Conservation (phyloP, 2,329 filamentous ascomycete species). For the Pyrenochaeta sp. region DNA sequence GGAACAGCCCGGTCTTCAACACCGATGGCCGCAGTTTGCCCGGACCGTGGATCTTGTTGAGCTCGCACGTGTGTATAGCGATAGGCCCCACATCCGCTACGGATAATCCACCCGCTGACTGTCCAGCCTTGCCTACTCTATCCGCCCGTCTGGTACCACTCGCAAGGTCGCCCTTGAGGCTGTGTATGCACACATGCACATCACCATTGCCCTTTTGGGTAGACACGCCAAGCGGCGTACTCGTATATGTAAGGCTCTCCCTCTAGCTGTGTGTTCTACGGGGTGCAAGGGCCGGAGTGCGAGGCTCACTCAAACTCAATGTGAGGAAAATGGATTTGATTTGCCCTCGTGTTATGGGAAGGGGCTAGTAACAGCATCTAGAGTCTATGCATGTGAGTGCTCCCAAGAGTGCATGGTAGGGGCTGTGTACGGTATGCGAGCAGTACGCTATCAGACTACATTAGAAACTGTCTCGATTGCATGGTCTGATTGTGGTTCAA, state of each 20-base stretch:
- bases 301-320: neutral
- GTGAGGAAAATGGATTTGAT: no score
- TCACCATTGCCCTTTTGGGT: neutral
- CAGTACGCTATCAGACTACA: neutral
- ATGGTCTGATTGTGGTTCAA: neutral
- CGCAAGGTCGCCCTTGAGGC: neutral
- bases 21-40: neutral
- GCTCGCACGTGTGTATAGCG: neutral
- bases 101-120: neutral
- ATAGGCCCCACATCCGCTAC: neutral
- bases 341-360: no score
- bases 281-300: neutral
- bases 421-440: neutral
- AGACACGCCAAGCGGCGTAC: conserved; percentile 3
- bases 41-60: neutral
- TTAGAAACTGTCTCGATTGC: neutral
- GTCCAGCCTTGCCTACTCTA: neutral
- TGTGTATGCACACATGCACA: neutral
- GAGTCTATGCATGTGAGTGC: neutral
- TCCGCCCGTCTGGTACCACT: neutral
- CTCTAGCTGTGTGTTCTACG: neutral
- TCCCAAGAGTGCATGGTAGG: neutral
- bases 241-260: neutral
- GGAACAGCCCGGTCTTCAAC: neutral
- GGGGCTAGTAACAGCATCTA: neutral